Percentiles rank a stretch among this genome's conserved stretches.
phyloP scores from a whole-genome alignment of 2,329 filamentous ascomycete species.

The Fusarium euwallaceae region DNA sequence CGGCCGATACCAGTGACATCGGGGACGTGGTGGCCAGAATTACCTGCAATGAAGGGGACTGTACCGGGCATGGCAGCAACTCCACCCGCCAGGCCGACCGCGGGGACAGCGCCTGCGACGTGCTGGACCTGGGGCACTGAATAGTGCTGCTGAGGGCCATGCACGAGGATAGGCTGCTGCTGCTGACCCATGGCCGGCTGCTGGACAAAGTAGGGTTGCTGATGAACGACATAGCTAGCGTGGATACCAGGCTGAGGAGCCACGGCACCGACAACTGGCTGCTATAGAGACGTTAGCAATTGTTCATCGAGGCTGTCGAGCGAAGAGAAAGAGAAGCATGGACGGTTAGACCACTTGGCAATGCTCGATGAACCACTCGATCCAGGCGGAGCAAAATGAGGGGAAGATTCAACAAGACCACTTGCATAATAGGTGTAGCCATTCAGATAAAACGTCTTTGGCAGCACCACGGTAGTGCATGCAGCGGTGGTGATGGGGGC shows the following conservation, averaged over 20 bases:
- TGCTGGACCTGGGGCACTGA: slow-evolving; percentile 42
- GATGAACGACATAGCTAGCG: slow-evolving; percentile 48
- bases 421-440: slow-evolving; percentile 58
- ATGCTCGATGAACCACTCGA: slow-evolving; percentile 11
- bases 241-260: slow-evolving; percentile 46
- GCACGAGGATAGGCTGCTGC: slow-evolving; percentile 50
- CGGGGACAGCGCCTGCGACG: slow-evolving; percentile 44
- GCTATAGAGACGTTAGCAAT: slow-evolving; percentile 45
- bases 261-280: slow-evolving; percentile 48
- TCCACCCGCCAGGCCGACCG: slow-evolving; percentile 44
- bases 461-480: slow-evolving; percentile 49
- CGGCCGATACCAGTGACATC: slow-evolving; percentile 67
- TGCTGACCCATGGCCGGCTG: slow-evolving; percentile 50
- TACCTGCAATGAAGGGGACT: slow-evolving; percentile 58
- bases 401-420: slow-evolving; percentile 33
- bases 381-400: slow-evolving; percentile 4
- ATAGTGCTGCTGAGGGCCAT: slow-evolving; percentile 45
- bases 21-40: slow-evolving; percentile 53
- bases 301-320: neutral
- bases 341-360: neutral
- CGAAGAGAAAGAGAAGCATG: neutral
- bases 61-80: slow-evolving; percentile 36
- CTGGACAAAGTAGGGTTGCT: slow-evolving; percentile 50
- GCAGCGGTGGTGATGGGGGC: slow-evolving; percentile 36
- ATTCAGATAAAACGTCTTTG: slow-evolving; percentile 51